Conservation (phyloP, 805 yeast genomes). For the Teunomyces tritomae region DNA sequence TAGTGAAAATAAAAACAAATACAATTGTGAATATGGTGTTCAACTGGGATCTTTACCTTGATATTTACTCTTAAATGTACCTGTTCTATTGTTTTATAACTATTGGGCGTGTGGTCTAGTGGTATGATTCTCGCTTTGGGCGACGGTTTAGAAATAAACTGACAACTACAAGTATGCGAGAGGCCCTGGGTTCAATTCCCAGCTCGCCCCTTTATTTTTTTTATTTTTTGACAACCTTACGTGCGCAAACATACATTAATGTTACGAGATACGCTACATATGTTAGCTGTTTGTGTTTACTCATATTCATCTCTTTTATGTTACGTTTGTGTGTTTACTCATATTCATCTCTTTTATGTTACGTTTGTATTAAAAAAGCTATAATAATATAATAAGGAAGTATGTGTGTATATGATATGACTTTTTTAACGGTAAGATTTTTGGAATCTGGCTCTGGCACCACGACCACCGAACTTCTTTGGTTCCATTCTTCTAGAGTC, state of each 20-base stretch:
- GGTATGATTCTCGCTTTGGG: constrained; percentile 37
- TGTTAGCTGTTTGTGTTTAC: not conserved
- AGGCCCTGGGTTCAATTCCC: constrained; percentile 66
- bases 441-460: constrained; percentile 99
- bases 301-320: not conserved
- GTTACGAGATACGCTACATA: not conserved
- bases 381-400: constrained; percentile 5
- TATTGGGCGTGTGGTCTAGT: constrained; percentile 29
- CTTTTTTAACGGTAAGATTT: constrained; percentile 94
- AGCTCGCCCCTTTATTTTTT: constrained; percentile 35
- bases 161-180: constrained; percentile 38
- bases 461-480: constrained; percentile 99
- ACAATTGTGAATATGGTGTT: too few species aligned
- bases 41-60: too few species aligned
- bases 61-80: not conserved
- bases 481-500: constrained; percentile 99
- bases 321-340: constrained; percentile 1
- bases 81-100: not conserved
- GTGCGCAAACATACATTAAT: not conserved
- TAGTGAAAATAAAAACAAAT: not conserved
- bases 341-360: not conserved
- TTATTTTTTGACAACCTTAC: not conserved
- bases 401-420: constrained; percentile 15
- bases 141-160: constrained; percentile 1
- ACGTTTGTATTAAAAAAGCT: constrained; percentile 9